phyloP scores from a whole-genome alignment of 2,329 filamentous ascomycete species.

The Ophiostoma tasmaniense region DNA sequence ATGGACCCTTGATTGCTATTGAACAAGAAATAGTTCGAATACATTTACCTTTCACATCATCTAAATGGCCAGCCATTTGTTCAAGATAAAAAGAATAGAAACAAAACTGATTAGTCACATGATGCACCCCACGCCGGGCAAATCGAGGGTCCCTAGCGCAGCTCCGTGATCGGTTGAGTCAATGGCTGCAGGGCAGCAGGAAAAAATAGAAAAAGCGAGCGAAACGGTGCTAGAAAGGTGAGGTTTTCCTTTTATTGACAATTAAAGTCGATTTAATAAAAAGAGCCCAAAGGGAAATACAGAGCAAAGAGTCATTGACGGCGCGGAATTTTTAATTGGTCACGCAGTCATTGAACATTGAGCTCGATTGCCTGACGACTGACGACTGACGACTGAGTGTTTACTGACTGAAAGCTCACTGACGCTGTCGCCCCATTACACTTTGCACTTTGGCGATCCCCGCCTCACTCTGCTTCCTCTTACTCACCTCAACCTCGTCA shows the following conservation, averaged over 20 bases:
- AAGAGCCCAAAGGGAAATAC: neutral
- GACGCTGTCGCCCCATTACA: too few species aligned
- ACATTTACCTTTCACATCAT: too few species aligned
- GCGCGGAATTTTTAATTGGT: slow-evolving; percentile 3
- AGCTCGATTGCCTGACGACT: neutral
- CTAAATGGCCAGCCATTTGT: too few species aligned
- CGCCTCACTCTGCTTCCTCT: neutral
- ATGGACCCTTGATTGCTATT: too few species aligned
- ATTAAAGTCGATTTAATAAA: neutral
- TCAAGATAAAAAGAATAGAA: neutral
- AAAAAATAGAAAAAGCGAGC: slow-evolving; percentile 1
- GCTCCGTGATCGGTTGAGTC: neutral
- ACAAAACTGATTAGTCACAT: neutral
- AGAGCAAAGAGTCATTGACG: slow-evolving; percentile 2
- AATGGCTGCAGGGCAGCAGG: neutral
- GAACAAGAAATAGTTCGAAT: too few species aligned
- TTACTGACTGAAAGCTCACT: too few species aligned
- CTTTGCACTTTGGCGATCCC: too few species aligned
- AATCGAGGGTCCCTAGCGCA: neutral
- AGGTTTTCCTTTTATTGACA: neutral
- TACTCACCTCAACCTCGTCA: neutral
- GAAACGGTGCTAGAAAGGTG: neutral
- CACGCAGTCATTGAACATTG: slow-evolving; percentile 5
- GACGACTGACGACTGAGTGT: too few species aligned
- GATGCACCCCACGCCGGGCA: neutral